These are phyloP conservation scores for Hydrangea macrophylla DNA, from an alignment of 148 eudicot genomes.

Conservation along the genomic window DNA sequence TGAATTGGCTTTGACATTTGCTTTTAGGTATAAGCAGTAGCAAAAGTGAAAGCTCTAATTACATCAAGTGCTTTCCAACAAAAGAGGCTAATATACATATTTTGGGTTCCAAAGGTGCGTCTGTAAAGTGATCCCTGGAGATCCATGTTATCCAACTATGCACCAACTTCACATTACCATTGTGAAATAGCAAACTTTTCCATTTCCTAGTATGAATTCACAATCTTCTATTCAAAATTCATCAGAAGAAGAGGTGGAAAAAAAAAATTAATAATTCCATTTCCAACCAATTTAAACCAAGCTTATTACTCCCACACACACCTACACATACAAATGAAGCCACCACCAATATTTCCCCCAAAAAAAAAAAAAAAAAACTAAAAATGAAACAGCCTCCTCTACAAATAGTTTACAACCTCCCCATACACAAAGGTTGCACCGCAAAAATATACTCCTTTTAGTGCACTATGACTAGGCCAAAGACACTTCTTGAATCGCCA, in stretches of 20 bases:
- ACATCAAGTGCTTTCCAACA: too few species aligned
- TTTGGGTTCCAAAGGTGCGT: neutral
- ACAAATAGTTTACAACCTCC: slow-evolving; percentile 33
- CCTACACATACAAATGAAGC: slow-evolving; percentile 22
- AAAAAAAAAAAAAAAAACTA: slow-evolving; percentile 3
- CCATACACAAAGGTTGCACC: slow-evolving; percentile 3
- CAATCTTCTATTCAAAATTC: neutral
- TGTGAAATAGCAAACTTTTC: slow-evolving; percentile 1
- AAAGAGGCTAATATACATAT: neutral
- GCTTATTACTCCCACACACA: slow-evolving; percentile 22
- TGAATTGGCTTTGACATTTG: too few species aligned
- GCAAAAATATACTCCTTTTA: slow-evolving; percentile 1
- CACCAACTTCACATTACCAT: neutral
- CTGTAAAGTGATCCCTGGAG: neutral
- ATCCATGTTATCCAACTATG: neutral
- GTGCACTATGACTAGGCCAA: slow-evolving; percentile 9
- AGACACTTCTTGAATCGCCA: neutral
- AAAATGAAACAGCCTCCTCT: slow-evolving; percentile 21
- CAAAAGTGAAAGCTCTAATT: too few species aligned
- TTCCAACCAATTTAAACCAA: slow-evolving; percentile 13
- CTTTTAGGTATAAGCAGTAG: too few species aligned
- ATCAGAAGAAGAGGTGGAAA: neutral
- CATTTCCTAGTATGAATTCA: slow-evolving; percentile 11
- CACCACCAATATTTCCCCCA: slow-evolving; percentile 11
- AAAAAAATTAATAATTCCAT: neutral